phyloP scores from a whole-genome alignment of 495 filamentous ascomycete genomes.

The Tuber aestivum region DNA sequence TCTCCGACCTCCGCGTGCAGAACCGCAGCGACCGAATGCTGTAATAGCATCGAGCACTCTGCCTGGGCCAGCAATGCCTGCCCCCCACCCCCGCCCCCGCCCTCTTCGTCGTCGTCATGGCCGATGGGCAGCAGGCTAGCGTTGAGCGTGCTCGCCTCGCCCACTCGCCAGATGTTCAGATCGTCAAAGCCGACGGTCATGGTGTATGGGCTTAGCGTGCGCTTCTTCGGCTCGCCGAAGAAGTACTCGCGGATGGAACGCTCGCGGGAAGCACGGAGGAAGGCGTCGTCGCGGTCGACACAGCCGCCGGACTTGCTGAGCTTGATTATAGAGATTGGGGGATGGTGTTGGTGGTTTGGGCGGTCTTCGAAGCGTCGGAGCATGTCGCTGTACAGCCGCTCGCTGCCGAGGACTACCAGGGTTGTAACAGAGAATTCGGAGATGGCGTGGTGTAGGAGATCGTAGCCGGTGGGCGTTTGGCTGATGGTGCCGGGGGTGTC shows the following conservation, averaged over 20 bases:
- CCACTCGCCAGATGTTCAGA: constrained; percentile 62
- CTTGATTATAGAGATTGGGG: constrained; percentile 62
- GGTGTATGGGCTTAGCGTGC: constrained; percentile 76
- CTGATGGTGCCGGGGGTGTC: constrained; percentile 70
- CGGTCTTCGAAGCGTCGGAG: constrained; percentile 64
- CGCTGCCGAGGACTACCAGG: constrained; percentile 77
- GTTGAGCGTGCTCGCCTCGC: constrained; percentile 44
- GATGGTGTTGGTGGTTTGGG: constrained; percentile 44
- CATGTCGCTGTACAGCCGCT: constrained; percentile 73
- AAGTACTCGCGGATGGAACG: constrained; percentile 84
- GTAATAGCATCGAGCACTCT: constrained; percentile 56
- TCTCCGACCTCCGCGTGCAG: constrained; percentile 65
- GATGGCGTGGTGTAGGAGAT: constrained; percentile 73
- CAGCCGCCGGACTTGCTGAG: constrained; percentile 85
- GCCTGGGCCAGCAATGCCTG: constrained; percentile 53
- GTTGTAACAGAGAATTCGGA: constrained; percentile 82
- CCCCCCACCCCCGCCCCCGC: background rate
- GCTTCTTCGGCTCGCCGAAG: constrained; percentile 67
- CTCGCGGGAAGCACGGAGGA: constrained; percentile 64
- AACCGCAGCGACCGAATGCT: constrained; percentile 69
- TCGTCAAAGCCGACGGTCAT: constrained; percentile 69
- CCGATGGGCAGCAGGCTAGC: constrained; percentile 40
- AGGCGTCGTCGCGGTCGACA: constrained; percentile 69
- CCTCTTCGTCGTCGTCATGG: constrained; percentile 39
- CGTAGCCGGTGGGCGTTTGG: constrained; percentile 58